Conservation (phyloP, 441 rosid genomes). For the Corymbia calophylla region DNA sequence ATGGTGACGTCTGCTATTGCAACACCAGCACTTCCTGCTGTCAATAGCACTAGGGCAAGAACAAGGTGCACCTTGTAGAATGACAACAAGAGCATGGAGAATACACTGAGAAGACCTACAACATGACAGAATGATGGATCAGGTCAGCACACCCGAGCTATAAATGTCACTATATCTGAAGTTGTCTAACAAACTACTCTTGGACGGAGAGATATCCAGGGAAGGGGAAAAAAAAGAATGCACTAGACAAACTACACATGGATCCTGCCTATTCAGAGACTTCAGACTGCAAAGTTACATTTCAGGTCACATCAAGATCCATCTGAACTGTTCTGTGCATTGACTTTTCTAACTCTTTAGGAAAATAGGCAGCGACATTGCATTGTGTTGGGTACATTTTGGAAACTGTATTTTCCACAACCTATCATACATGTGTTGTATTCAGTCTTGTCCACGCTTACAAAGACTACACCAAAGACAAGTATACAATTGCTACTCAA, state of each 20-base stretch:
- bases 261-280: not conserved
- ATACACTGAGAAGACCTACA: conserved; percentile 68
- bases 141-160: not conserved
- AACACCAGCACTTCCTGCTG: conserved; percentile 61
- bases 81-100: conserved; percentile 70
- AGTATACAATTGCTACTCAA: not conserved
- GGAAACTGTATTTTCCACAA: not conserved
- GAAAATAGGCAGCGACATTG: not conserved
- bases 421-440: not conserved
- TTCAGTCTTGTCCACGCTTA: not conserved
- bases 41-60: conserved; percentile 59
- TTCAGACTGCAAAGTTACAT: not conserved
- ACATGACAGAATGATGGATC: not conserved
- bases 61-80: conserved; percentile 58
- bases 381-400: not conserved
- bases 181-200: not conserved
- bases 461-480: not conserved
- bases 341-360: not conserved
- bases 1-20: conserved; percentile 97
- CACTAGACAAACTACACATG: not conserved
- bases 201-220: not conserved
- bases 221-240: not conserved
- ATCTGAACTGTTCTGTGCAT: not conserved
- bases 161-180: not conserved
- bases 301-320: not conserved